Evolutionary conservation across 371 early-diverging fungal genomes (phyloP), one percentile per base, ranked within the genome.

Genomic region (Basidiobolus heterosporus): DNA sequence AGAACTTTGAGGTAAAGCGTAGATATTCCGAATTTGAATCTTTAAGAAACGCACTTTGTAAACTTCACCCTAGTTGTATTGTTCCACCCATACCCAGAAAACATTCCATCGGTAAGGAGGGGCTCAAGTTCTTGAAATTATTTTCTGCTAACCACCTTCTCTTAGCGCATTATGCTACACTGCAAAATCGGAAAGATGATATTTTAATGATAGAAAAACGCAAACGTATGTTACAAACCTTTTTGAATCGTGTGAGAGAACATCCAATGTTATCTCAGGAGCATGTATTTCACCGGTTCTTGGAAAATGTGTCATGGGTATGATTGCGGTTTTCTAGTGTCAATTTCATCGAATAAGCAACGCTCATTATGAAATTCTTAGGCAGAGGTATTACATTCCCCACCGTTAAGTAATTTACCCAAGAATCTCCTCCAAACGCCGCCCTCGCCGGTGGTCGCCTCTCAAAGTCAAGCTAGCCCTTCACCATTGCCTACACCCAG

Each of bases 51-150:
- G 64, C 74, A 13, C 67, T 96, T 44, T 60, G 67, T 22, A 62
- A 71, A 36, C 69, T 85, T 38, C 81, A 92, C 57, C 93, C 92
- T 14, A 76, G 79, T 1, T 52, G 79, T 7, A 69, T 90, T 22
- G 75, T 94, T 15, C 93, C 97, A 15, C 92, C 92, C 36, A 91
- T 96, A 53, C 97, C 97, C 8, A 91, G 87, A 49, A 93, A 95
- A 64, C 92, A 92, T 62, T 71, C 85, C 21, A 57, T 95, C 20
- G 63, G 79, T 72, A 70, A 67, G 58, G 58, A 54, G 38, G 49
- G 54, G 3, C 48, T 58, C 49, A 23, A 11, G 3, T 13, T 40
- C 9, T 17, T 30, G 41, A 20, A 7, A 5, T 17, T 18, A 4
- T 7, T 42, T 17, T 9, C 43, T 17, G 13, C 20, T 13, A 42